phyloP scores from a whole-genome alignment of 108 stramenopile species.

The Pseudonitzschia pungens region DNA sequence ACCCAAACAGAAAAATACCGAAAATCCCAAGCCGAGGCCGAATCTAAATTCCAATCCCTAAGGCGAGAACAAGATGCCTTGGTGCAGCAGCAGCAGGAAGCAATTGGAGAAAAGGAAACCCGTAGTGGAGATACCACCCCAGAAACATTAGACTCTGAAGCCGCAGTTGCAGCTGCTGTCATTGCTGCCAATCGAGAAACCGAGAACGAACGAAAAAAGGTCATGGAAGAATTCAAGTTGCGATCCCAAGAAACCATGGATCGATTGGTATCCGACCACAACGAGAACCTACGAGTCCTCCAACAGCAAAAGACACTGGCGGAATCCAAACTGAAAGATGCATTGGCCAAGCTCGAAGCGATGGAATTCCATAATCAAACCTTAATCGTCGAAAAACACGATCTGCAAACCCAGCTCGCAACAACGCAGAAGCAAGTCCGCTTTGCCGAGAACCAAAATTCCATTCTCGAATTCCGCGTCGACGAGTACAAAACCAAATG shows the following conservation, averaged over 20 bases:
- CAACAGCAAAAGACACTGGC: not conserved
- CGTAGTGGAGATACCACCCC: too few species aligned
- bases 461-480: conserved; percentile 10
- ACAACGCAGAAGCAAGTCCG: conserved; percentile 6
- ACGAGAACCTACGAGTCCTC: not conserved
- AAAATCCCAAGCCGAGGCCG: not conserved
- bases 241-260: not conserved
- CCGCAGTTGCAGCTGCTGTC: not conserved
- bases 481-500: conserved; percentile 21
- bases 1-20: not conserved
- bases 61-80: not conserved
- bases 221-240: not conserved
- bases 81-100: not conserved
- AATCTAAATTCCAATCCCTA: not conserved
- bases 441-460: conserved; percentile 3
- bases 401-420: not conserved
- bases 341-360: not conserved
- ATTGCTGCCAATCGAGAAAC: not conserved
- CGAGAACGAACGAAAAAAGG: not conserved
- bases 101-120: too few species aligned
- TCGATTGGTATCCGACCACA: not conserved
- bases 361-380: not conserved
- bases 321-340: not conserved
- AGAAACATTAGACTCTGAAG: too few species aligned
- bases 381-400: not conserved